Percentiles rank a stretch among this genome's conserved stretches.
phyloP scores from a whole-genome alignment of 116 monocot genomes.

The Trichopus zeylanicus region DNA sequence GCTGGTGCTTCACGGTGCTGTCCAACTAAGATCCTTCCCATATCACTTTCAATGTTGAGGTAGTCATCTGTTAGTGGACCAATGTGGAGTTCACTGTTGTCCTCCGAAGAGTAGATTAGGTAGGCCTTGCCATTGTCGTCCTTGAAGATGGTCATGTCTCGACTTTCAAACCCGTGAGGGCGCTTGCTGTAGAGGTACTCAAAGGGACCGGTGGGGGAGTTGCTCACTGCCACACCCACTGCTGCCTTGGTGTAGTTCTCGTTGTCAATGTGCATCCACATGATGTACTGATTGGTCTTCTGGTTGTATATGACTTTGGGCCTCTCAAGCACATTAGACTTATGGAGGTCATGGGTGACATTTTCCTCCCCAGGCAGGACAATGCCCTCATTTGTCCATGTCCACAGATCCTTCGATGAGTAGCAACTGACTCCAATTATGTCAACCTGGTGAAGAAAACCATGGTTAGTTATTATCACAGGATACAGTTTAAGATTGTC shows the following conservation, averaged over 20 bases:
- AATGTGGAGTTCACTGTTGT: slow-evolving; percentile 83
- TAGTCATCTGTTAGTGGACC: slow-evolving; percentile 73
- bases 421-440: slow-evolving; percentile 92
- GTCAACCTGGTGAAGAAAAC: slow-evolving; percentile 48
- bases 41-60: slow-evolving; percentile 37
- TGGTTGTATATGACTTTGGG: slow-evolving; percentile 88
- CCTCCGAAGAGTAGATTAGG: slow-evolving; percentile 73
- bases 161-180: slow-evolving; percentile 74
- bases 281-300: slow-evolving; percentile 47
- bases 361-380: slow-evolving; percentile 59
- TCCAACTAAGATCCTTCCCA: slow-evolving; percentile 60
- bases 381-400: slow-evolving; percentile 83
- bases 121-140: slow-evolving; percentile 74
- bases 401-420: slow-evolving; percentile 84
- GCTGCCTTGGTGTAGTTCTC: slow-evolving; percentile 88
- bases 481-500: no score
- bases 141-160: slow-evolving; percentile 95
- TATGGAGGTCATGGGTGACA: slow-evolving; percentile 66
- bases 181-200: slow-evolving; percentile 66
- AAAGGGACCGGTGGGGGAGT: slow-evolving; percentile 69
- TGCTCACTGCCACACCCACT: slow-evolving; percentile 67
- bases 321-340: slow-evolving; percentile 73
- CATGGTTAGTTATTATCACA: no score
- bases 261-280: slow-evolving; percentile 98
- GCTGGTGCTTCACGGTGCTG: slow-evolving; percentile 87